Base-by-base conservation (phyloP, 2,329 filamentous ascomycete genomes). In the Colletotrichum caudatum region DNA sequence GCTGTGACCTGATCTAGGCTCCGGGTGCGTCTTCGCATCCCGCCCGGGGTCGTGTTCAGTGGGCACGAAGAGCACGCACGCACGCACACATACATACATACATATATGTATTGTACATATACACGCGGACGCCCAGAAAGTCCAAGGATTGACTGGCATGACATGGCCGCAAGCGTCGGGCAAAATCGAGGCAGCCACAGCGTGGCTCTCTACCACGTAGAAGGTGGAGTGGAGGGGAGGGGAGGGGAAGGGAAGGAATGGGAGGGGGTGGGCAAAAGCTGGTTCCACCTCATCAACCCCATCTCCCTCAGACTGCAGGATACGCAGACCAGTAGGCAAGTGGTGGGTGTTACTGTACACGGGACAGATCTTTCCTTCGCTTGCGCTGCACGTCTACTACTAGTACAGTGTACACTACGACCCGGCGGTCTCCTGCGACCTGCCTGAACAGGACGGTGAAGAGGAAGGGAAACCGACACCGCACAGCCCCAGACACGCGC, bases 1-100 rank as follows among this genome's bases (percentile, higher is more conserved):
- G 69, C 58, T 71, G 58, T 68, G 60, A 68, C 64, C 65, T 59
- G 64, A 69, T 63, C 64, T 71, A 53, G 63, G 56, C 39, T 48
- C 64, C 56, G 64, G 48, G 51, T 54, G 64, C 69, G 58, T 69
- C 58, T 56, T 67, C 51, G 69, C 65, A 58, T 71, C 54, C 69
- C 64, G 58, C 69, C 46, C 44, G 50, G 50, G 61, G 61, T 54
- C 20, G 44, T 26, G 26, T 54, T 51, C 59, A 46, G 26, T 54
- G 48, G 39, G 2, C 39, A 29, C 57, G 20, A 20, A 20, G 8
- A 16, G 35, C 35, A 11, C 16, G 23, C 57, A 33, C 50, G 26
- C 50, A 33, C 54, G 5, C 33, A 12, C 48, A 39, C 39, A 41
- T 6, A 50, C 20, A 35, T 14, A 12, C 23, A n/a, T 39, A 46